Evolutionary conservation across 164 flowering plant species (phyloP), one percentile per base, ranked within the genome.

Genomic region (Vitis cinerea): DNA sequence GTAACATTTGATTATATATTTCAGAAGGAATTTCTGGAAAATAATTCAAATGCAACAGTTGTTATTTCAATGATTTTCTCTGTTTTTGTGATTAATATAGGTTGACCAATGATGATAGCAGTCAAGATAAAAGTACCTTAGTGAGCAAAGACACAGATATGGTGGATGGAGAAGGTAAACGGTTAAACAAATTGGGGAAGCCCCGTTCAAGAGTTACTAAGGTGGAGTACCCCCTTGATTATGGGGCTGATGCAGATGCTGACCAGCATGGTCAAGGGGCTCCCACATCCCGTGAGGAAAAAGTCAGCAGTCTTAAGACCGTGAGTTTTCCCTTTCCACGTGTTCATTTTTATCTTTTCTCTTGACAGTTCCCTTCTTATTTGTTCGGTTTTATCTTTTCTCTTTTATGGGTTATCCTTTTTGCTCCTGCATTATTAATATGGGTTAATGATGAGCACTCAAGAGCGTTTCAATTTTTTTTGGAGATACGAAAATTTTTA

Each of bases 251-350:
- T 66, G 77, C 73, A n/a, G 97, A 88, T 66, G 85, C 74, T 23
- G 97, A 94, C 71, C 93, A 85, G 71, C 90, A 80, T 19, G 79
- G 77, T 71, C 98, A 83, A 78, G 95, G 91, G 69, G 73, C 71
- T 76, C 64, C 88, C 9, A 65, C 89, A 3, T 79, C 92, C 23
- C 96, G 96, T 8, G 98, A 94, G 74, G 98, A 94, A 70, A 90
- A 87, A 87, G 88, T 90, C 55, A 88, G 91, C 89, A 90, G 90
- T 78, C 88, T 94, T 63, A 91, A 90, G 80, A 88, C 93, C 48
- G 98, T 94, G 65, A 84, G 97, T 76, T 72, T 13, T 5, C 47
- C 13, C 50, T 37, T 1, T 12, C 61, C 23, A 3, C 0, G 31
- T 17, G 23, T 63, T 4, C 19, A 8, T 57, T 29, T 29, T 19